Conservation (phyloP, 768 basidiomycete species). For the Sarcodon sp. region DNA sequence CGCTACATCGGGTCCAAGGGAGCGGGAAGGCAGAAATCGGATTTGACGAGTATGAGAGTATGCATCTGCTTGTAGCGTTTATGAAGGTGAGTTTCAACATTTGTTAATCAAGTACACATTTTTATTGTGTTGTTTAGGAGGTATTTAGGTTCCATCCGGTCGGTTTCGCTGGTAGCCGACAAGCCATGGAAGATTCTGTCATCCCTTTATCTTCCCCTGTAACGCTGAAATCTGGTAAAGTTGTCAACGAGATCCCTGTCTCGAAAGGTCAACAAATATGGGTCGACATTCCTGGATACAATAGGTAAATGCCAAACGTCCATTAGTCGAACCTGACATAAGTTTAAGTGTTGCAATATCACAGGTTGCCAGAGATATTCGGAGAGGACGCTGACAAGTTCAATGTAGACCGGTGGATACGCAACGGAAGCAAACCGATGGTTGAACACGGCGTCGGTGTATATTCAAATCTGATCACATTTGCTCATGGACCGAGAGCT, state of each 20-base stretch:
- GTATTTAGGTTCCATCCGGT: constrained; percentile 19
- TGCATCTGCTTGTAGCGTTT: constrained; percentile 17
- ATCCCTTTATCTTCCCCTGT: constrained; percentile 20
- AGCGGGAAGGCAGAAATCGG: constrained; percentile 13
- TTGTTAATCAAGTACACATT: too few species aligned
- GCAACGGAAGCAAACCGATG: constrained; percentile 1
- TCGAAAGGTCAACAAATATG: constrained; percentile 13
- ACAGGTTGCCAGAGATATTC: constrained; percentile 15
- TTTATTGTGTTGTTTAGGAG: constrained; percentile 15
- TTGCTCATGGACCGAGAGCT: not conserved
- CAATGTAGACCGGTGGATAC: constrained; percentile 15
- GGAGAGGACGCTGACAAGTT: constrained; percentile 17
- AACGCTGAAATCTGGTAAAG: constrained; percentile 11
- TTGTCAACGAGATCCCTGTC: constrained; percentile 14
- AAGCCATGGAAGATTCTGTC: constrained; percentile 16
- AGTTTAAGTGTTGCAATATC: too few species aligned
- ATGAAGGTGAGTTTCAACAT: constrained; percentile 15
- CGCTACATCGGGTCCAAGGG: constrained; percentile 10
- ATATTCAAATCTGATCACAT: not conserved
- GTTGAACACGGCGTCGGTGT: constrained; percentile 5
- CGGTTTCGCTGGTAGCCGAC: constrained; percentile 12
- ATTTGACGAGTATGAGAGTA: constrained; percentile 18
- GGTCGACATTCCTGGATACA: constrained; percentile 16
- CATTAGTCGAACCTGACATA: too few species aligned
- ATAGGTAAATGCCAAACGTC: not conserved